Base-by-base conservation (phyloP, 192 early-diverging fungal genomes). In the Coemansia sp. region DNA sequence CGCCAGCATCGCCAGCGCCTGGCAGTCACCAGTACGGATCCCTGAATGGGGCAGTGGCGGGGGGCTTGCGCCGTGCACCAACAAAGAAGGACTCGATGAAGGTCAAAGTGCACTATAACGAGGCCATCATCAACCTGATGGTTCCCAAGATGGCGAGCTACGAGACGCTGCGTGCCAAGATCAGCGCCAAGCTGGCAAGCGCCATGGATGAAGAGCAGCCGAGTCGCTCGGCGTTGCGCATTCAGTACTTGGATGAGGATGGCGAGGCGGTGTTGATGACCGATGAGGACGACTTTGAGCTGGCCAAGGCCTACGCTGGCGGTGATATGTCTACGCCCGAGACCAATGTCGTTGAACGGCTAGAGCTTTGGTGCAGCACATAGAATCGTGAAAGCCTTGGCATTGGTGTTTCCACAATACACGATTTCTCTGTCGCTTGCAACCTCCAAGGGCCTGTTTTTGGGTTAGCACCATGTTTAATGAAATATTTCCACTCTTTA, bases 181-280 rank as follows among this genome's bases (percentile, higher is more conserved):
- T 80, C 20, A 55, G 57, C 7, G 62, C 64, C 9, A 80, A 80
- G 45, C 44, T 80, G 23, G 36, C 58, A 2, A 49, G 23, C n/a
- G 59, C 60, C 0, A 47, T 48, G 14, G 48, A 47, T 20, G 39
- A 33, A 42, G 31, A 61, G 61, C 41, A 61, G 50, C 40, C 59
- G 63, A 12, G 58, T 1, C 43, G 39, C 1, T 28, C 42, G 18
- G 16, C 53, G 10, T 56, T 92, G 47, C 75, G 80, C 21, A 65
- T 96, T 23, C 83, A 87, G 59, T 96, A 94, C 67, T 84, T 83
- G 67, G 94, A 96, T 53, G 91, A 92, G 61, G 92, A 92, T 41
- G 84, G 83, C 30, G 86, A 88, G 62, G 79, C 89, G 66, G 83
- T 94, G n/a, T 68, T 87, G 37, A 90, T 96, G 84, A 87, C 86